A percentile compares a stretch with the other conserved stretches of the same genome.
These are phyloP conservation scores for Aurantiochytrium sp. DNA, from an alignment of 108 stramenopile genomes.

Conservation along the genomic window DNA sequence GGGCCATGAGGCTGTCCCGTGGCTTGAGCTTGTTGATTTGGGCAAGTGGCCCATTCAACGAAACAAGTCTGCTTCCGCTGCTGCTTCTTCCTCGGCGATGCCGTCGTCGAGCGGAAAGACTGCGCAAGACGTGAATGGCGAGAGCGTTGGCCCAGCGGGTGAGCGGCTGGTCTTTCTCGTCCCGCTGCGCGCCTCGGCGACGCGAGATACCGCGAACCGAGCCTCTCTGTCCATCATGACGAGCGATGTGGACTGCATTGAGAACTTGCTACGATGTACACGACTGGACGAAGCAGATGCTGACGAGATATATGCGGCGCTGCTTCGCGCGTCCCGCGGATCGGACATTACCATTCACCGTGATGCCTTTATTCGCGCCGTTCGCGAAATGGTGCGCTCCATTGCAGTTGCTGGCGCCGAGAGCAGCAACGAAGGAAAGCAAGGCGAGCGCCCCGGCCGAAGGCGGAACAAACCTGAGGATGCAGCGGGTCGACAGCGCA, in stretches of 20 bases:
- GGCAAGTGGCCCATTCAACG: conserved; percentile 67
- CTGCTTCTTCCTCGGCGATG: too few species aligned
- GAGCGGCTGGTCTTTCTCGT: not conserved
- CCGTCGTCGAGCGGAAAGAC: too few species aligned
- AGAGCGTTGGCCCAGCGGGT: not conserved
- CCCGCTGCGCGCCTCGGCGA: not conserved
- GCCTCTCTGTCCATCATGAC: not conserved
- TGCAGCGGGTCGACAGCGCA: not conserved
- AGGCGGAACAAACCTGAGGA: too few species aligned
- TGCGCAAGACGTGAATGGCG: too few species aligned
- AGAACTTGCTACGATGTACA: not conserved
- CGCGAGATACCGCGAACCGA: not conserved
- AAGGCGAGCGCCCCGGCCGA: not conserved
- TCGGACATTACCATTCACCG: not conserved
- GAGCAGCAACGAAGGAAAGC: not conserved
- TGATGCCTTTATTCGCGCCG: not conserved
- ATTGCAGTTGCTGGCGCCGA: not conserved
- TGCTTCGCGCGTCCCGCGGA: not conserved
- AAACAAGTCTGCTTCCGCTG: too few species aligned
- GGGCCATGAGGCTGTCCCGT: conserved; percentile 78
- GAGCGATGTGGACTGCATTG: not conserved
- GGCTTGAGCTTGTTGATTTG: conserved; percentile 87
- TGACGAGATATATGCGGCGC: conserved; percentile 1
- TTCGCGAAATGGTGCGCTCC: not conserved
- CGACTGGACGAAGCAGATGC: not conserved